phyloP scores from a whole-genome alignment of 805 yeast genomes.

The Sugiyamaella americana region DNA sequence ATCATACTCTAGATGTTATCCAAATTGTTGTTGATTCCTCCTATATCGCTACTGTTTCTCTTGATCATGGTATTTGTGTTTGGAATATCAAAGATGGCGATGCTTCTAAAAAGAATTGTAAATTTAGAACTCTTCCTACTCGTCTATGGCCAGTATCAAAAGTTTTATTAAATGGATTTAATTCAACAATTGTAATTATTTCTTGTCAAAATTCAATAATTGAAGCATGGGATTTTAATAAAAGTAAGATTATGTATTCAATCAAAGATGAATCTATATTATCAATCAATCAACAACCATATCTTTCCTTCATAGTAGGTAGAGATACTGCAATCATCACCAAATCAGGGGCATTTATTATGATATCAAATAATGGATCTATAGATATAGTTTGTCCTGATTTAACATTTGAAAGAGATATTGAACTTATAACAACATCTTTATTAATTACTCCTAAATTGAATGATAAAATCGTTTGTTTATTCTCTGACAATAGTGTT shows the following conservation, averaged over 20 bases:
- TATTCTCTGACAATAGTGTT: slow-evolving; percentile 44
- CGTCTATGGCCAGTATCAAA: slow-evolving; percentile 59
- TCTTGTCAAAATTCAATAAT: slow-evolving; percentile 1
- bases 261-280: not conserved
- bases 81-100: slow-evolving; percentile 42
- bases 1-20: slow-evolving; percentile 60
- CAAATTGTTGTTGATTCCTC: slow-evolving; percentile 34
- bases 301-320: not conserved
- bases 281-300: not conserved
- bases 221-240: slow-evolving; percentile 4
- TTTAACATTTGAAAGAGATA: slow-evolving; percentile 1
- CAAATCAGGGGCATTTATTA: not conserved
- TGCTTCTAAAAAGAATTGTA: slow-evolving; percentile 9
- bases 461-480: slow-evolving; percentile 61
- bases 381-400: not conserved
- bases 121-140: slow-evolving; percentile 37
- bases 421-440: slow-evolving; percentile 35
- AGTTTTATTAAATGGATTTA: slow-evolving; percentile 31
- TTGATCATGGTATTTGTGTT: slow-evolving; percentile 63
- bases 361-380: not conserved
- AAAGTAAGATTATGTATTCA: not conserved
- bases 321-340: slow-evolving; percentile 1
- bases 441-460: slow-evolving; percentile 65
- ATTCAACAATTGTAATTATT: slow-evolving; percentile 10
- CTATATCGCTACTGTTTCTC: slow-evolving; percentile 56